Conservation (phyloP, 768 basidiomycete species). For the Amanita rubescens region DNA sequence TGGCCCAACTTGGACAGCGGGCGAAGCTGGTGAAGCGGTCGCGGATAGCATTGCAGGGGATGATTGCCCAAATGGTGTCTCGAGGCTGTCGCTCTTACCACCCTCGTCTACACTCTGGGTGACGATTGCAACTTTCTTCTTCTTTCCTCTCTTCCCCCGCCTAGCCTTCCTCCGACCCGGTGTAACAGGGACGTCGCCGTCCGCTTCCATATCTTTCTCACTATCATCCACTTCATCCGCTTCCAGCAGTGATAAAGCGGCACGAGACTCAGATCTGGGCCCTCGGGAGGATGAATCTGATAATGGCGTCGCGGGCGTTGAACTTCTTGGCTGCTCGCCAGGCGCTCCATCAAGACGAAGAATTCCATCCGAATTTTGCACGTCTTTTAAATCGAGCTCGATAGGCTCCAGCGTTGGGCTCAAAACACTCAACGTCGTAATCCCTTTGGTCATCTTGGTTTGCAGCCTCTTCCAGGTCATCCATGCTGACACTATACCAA, state of each 20-base stretch:
- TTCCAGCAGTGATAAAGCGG: background rate
- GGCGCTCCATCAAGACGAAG: background rate
- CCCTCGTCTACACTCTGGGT: constrained; percentile 37
- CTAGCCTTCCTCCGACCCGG: constrained; percentile 40
- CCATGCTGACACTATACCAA: constrained; percentile 14
- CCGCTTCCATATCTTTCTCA: constrained; percentile 28
- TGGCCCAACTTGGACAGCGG: constrained; percentile 22
- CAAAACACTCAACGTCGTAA: background rate
- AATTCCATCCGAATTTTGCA: background rate
- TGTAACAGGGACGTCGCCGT: constrained; percentile 29
- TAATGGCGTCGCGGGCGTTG: background rate
- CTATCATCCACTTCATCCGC: constrained; percentile 49
- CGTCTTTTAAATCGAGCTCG: background rate
- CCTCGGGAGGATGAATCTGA: background rate
- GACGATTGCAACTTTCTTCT: constrained; percentile 36
- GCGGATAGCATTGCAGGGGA: constrained; percentile 15
- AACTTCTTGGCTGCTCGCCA: background rate
- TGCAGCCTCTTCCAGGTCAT: constrained; percentile 7
- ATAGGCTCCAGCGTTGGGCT: background rate
- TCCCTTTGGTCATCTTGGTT: constrained; percentile 4
- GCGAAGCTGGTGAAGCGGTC: constrained; percentile 19
- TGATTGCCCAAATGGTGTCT: constrained; percentile 14
- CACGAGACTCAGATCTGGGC: background rate
- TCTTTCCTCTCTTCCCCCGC: constrained; percentile 48
- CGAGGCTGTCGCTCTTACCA: constrained; percentile 26